phyloP scores from a whole-genome alignment of 2,329 filamentous ascomycete genomes.

The Trichocomaceae sp. region DNA sequence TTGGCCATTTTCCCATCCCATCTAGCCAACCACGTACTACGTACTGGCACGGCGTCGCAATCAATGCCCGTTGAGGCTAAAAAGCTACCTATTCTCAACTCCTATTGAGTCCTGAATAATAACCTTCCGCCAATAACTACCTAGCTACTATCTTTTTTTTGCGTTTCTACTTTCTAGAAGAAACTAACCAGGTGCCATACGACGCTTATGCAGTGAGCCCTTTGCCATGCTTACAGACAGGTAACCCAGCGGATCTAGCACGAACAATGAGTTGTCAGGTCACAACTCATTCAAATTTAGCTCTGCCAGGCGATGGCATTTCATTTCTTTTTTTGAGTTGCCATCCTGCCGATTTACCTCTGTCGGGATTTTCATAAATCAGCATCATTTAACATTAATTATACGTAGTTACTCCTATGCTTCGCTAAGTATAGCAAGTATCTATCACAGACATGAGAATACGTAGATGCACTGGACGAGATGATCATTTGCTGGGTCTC shows the following conservation, averaged over 20 bases:
- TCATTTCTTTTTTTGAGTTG: background rate
- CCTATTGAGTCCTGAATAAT: background rate
- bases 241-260: conserved; percentile 4
- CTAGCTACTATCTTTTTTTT: background rate
- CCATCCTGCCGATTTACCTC: background rate
- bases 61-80: background rate
- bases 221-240: conserved; percentile 4
- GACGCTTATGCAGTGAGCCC: conserved; percentile 6
- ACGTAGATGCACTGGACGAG: background rate
- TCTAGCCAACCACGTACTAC: background rate
- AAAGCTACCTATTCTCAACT: background rate
- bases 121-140: background rate
- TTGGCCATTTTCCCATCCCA: background rate
- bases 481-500: background rate
- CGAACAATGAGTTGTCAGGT: conserved; percentile 6
- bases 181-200: conserved; percentile 3
- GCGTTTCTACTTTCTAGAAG: conserved; percentile 9
- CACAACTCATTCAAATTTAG: background rate
- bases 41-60: too few relatives aligned
- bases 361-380: background rate
- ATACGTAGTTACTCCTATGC: too few relatives aligned
- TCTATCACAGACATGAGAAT: background rate
- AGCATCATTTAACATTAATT: background rate
- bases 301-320: background rate
- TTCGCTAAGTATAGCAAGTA: background rate